These are phyloP conservation scores for Irpex lacteus DNA, from an alignment of 1,284 basidiomycete species.

Conservation along the genomic window DNA sequence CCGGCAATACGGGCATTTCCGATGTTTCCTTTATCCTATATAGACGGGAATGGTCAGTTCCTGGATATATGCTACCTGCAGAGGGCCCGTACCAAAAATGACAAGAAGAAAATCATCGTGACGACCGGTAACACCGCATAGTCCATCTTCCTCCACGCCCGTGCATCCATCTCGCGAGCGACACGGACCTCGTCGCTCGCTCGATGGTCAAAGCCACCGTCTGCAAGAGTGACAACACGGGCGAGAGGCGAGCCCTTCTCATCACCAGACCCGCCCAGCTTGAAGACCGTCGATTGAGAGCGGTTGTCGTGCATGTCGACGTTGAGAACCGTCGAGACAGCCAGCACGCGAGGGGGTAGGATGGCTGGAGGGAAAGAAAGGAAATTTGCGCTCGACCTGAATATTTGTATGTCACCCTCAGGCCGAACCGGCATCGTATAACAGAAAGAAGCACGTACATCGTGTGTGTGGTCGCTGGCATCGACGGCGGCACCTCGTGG, in stretches of 20 bases:
- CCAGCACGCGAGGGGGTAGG: not conserved
- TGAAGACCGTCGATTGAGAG: not conserved
- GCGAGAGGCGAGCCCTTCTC: not conserved
- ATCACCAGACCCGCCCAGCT: not conserved
- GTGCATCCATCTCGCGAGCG: not conserved
- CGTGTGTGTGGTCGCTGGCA: not conserved
- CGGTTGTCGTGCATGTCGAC: not conserved
- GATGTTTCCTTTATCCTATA: constrained; percentile 12
- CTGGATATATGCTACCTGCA: not conserved
- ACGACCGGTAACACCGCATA: constrained; percentile 13
- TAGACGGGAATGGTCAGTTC: not conserved
- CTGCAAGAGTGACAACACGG: not conserved
- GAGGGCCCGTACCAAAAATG: constrained; percentile 14
- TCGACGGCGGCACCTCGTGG: not conserved
- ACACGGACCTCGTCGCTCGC: not conserved
- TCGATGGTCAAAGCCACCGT: not conserved
- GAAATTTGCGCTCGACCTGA: not conserved
- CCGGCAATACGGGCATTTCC: constrained; percentile 14
- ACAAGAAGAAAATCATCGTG: constrained; percentile 19
- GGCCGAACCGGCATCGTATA: not conserved
- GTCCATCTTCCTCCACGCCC: constrained; percentile 13
- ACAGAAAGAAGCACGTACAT: not conserved
- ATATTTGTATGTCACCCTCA: not conserved
- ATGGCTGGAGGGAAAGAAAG: not conserved
- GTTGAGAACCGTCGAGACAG: not conserved